Base-by-base conservation (phyloP, 768 basidiomycete genomes). In the Suillus variegatus region DNA sequence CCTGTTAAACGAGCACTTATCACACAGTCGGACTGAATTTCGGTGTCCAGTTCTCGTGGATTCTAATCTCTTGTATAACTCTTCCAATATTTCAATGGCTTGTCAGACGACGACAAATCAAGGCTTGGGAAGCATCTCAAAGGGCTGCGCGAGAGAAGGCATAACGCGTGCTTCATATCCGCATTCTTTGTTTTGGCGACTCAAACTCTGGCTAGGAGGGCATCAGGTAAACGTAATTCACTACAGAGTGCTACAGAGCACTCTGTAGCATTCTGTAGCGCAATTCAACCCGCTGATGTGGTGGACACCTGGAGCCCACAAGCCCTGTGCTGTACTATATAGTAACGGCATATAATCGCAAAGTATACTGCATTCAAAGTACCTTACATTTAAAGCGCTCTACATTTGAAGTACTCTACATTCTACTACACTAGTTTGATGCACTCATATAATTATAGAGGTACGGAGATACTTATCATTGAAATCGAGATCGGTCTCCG, bases 1-100 rank as follows among this genome's bases (percentile, higher is more conserved):
- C 16, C 14, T 66, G 16, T 43, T 43, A 43, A 65, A 44, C 71
- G 12, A 51, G 32, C 18, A 20, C 1, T 18, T 35, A 12, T 63
- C 55, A 67, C 63, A 7, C 64, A 89, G 88, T 90, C 14, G 89
- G 87, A 2, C 66, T 85, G 64, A 87, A 88, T 67, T 88, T 89
- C 68, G 87, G 85, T 14, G 76, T 91, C 4, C 79, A 88, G 28
- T 69, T 89, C 57, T 82, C 74, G 8, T 90, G 88, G 88, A 76
- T 82, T 3, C 72, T 71, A 4, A 72, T 90, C 22, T 89, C 88
- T 4, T 84, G 83, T 68, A 72, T 85, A 36, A 84, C 86, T 4
- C 74, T 90, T 1, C 77, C 82, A 5, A 60, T 86, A 13, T 78
- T 88, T 63, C 85, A 88, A 68, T 84, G 80, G 79, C 66, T 73